These are phyloP conservation scores for Rhytidhysteron rufulum DNA, from an alignment of 2,329 filamentous ascomycete species.

Conservation along the genomic window DNA sequence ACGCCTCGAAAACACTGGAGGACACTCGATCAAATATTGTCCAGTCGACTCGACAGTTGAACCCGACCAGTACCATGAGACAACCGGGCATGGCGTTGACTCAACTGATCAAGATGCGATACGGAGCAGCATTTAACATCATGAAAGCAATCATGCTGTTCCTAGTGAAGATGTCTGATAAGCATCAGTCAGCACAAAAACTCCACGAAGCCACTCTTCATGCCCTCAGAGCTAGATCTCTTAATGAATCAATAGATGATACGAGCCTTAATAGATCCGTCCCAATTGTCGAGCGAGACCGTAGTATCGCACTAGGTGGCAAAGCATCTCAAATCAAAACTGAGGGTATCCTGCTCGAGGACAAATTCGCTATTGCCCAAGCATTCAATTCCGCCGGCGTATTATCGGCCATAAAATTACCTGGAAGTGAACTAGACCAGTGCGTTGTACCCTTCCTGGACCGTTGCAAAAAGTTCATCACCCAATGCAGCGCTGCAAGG, in stretches of 20 bases:
- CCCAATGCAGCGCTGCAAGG: constrained; percentile 21
- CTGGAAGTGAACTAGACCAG: constrained; percentile 7
- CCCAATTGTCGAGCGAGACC: constrained; percentile 20
- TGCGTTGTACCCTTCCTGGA: constrained; percentile 18
- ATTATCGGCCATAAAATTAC: constrained; percentile 7
- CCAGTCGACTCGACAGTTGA: not conserved
- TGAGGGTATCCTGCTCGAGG: constrained; percentile 24
- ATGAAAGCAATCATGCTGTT: constrained; percentile 18
- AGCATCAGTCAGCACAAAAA: constrained; percentile 36
- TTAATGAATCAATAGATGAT: constrained; percentile 14
- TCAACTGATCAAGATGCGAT: constrained; percentile 10
- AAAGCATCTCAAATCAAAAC: constrained; percentile 24
- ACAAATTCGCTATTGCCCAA: constrained; percentile 24
- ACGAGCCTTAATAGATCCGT: constrained; percentile 16
- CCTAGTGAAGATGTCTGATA: constrained; percentile 15
- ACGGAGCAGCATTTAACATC: constrained; percentile 11
- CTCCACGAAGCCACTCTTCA: constrained; percentile 36
- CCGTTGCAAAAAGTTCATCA: constrained; percentile 26
- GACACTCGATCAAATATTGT: constrained; percentile 6
- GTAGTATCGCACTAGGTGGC: constrained; percentile 25
- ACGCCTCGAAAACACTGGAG: constrained; percentile 16
- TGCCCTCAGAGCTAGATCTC: constrained; percentile 10
- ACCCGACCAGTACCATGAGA: not conserved
- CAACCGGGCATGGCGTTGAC: not conserved
- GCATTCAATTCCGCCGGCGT: constrained; percentile 5